phyloP scores from a whole-genome alignment of 2,329 filamentous ascomycete genomes.

The Arthrobotrys musiformis region DNA sequence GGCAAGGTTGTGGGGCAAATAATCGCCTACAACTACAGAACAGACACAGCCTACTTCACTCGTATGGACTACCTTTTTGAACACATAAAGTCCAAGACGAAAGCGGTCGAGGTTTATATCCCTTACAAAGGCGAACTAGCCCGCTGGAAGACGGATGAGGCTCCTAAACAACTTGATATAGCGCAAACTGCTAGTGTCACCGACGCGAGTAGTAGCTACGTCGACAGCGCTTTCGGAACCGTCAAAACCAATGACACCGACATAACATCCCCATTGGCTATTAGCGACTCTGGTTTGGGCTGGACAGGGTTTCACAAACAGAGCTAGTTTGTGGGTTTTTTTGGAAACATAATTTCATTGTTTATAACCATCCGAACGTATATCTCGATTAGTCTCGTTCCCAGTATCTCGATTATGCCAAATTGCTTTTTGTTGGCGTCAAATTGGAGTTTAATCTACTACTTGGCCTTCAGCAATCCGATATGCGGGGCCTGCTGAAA shows the following conservation, averaged over 20 bases:
- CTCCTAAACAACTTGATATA: slow-evolving; percentile 34
- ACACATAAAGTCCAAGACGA: slow-evolving; percentile 54
- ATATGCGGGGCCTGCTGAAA: neutral
- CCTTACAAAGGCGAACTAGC: slow-evolving; percentile 52
- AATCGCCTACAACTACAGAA: slow-evolving; percentile 55
- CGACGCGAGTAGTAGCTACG: slow-evolving; percentile 44
- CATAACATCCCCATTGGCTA: slow-evolving; percentile 46
- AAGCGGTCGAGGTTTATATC: slow-evolving; percentile 52
- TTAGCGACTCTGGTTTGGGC: slow-evolving; percentile 51
- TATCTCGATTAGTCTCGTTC: neutral
- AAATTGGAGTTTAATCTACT: neutral
- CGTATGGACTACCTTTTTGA: slow-evolving; percentile 55
- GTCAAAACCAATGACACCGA: slow-evolving; percentile 47
- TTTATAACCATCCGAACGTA: neutral
- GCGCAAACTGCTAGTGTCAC: slow-evolving; percentile 41
- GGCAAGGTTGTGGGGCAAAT: slow-evolving; percentile 55
- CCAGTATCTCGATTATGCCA: neutral
- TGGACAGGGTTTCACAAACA: slow-evolving; percentile 45
- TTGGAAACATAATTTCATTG: neutral
- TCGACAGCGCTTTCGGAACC: slow-evolving; percentile 46
- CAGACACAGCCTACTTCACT: slow-evolving; percentile 50
- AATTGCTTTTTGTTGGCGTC: neutral
- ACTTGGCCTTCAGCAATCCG: neutral
- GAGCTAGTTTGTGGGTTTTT: neutral
- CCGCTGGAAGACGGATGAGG: slow-evolving; percentile 52